A percentile compares a stretch with the other conserved stretches of the same genome.
Conservation (phyloP, 768 basidiomycete genomes). For the Astraeus odoratus region DNA sequence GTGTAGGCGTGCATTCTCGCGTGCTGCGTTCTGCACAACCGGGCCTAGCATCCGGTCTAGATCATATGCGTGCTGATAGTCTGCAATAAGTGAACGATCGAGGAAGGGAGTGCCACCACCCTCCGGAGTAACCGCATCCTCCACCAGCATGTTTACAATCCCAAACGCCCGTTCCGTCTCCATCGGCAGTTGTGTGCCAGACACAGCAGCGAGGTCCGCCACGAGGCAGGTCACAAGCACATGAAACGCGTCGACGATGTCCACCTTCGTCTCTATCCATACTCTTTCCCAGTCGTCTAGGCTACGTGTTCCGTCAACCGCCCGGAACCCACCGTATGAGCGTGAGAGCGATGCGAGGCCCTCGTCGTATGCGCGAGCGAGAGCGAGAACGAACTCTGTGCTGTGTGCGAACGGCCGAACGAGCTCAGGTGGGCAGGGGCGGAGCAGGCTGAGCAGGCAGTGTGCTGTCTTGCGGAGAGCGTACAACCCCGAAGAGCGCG, state of each 20-base stretch:
- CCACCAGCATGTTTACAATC: slow-evolving; percentile 52
- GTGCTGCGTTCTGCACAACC: slow-evolving; percentile 36
- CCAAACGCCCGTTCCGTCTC: slow-evolving; percentile 52
- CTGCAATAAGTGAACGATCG: slow-evolving; percentile 57
- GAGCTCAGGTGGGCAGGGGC: slow-evolving; percentile 41
- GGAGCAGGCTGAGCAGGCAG: slow-evolving; percentile 49
- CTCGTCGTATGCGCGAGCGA: slow-evolving; percentile 55
- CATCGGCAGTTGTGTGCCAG: slow-evolving; percentile 35
- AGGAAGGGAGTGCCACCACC: slow-evolving; percentile 48
- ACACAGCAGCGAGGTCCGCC: slow-evolving; percentile 37
- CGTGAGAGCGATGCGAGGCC: slow-evolving; percentile 49
- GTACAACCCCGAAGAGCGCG: slow-evolving; percentile 47
- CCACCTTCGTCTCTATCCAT: slow-evolving; percentile 69
- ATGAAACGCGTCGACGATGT: slow-evolving; percentile 65
- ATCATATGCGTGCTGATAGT: slow-evolving; percentile 66
- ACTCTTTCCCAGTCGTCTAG: slow-evolving; percentile 64
- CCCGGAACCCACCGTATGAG: slow-evolving; percentile 52
- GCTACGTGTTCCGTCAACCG: slow-evolving; percentile 20
- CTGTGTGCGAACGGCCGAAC: slow-evolving; percentile 45
- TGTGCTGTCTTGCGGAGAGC: slow-evolving; percentile 57
- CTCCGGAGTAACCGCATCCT: slow-evolving; percentile 25
- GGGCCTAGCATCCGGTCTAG: slow-evolving; percentile 44
- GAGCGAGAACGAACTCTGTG: slow-evolving; percentile 45
- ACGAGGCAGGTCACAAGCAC: slow-evolving; percentile 45
- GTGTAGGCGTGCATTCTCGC: slow-evolving; percentile 54